Base-by-base conservation (phyloP, 495 filamentous ascomycete species). In the Aspergillus wentii region DNA sequence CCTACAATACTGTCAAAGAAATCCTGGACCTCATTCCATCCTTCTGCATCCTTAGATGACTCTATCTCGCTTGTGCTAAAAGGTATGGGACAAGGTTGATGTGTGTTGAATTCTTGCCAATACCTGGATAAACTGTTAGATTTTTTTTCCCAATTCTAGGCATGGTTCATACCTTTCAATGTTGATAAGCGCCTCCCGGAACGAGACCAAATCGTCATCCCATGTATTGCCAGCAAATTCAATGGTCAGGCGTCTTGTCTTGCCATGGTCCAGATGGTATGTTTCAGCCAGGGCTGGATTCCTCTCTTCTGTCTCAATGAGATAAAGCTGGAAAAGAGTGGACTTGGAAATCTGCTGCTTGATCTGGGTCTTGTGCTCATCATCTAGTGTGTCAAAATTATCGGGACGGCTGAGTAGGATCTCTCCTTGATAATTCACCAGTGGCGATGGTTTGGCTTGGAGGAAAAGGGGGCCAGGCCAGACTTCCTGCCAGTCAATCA, bases 401-500 rank as follows among this genome's bases (percentile, higher is more conserved):
- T 48, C 41, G 4, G 48, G 56, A 5, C 49, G 56, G 25, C 52
- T 41, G 8, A 55, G 44, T 17, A 54, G 13, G 11, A 59, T 47
- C 4, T 18, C 29, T 14, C 57, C 56, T 41, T 58, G 41, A 39
- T 57, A 58, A 32, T 62, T 50, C 29, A 66, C 31, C 17, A 64
- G 32, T 20, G 48, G 45, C 10, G 55, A 53, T 17, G 51, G 55
- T 17, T 41, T 36, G 3, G 50, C 51, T 44, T 62, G 46, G 28
- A 55, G 44, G 28, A 60, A 57, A 4, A 66, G 47, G 9, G 62
- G 57, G 8, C 46, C 50, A n/a, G 57, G 35, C 45, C 46, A 53
- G n/a, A 35, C 44, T n/a, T 56, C 46, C 43, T 66, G 56, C 58
- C 60, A 64, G 38, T 64, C 60, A 34, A 66, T 62, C 8, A 61